Evolutionary conservation across 257 asterid species (phyloP).

Genomic region (Forsythia suspensa): DNA sequence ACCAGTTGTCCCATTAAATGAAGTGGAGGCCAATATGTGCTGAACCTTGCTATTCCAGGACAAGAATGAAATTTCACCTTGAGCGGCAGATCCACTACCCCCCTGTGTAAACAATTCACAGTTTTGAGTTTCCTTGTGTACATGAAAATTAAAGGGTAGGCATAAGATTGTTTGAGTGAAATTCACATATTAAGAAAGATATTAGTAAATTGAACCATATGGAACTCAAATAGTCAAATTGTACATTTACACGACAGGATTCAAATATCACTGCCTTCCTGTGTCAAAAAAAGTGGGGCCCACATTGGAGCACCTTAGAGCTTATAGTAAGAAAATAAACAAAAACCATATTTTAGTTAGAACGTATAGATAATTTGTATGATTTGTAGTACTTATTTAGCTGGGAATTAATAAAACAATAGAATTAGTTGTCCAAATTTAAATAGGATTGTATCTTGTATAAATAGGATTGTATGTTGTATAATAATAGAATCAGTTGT

Average conservation of each 20-base stretch:
- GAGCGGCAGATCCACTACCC: conserved; percentile 93
- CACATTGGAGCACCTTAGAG: neutral
- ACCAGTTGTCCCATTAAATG: conserved; percentile 94
- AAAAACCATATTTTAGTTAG: too few species aligned
- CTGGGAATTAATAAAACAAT: too few species aligned
- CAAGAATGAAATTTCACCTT: conserved; percentile 89
- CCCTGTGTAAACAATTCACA: conserved; percentile 54
- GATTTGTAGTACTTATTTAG: too few species aligned
- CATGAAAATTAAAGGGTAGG: conserved; percentile 6
- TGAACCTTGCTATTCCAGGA: conserved; percentile 94
- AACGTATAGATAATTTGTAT: too few species aligned
- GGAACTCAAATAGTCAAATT: neutral
- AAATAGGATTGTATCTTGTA: too few species aligned
- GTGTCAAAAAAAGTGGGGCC: neutral
- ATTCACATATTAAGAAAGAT: conserved; percentile 1
- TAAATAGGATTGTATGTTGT: too few species aligned
- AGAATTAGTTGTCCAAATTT: too few species aligned
- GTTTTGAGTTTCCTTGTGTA: conserved; percentile 7
- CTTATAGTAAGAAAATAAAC: neutral
- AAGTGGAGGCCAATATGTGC: conserved; percentile 89
- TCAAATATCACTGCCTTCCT: neutral
- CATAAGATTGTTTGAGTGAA: neutral
- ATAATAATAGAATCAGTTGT: too few species aligned
- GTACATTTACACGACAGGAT: neutral
- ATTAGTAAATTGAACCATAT: neutral